Evolutionary conservation across 768 basidiomycete species (phyloP).

Genomic region (Panaeolus papilionaceus): DNA sequence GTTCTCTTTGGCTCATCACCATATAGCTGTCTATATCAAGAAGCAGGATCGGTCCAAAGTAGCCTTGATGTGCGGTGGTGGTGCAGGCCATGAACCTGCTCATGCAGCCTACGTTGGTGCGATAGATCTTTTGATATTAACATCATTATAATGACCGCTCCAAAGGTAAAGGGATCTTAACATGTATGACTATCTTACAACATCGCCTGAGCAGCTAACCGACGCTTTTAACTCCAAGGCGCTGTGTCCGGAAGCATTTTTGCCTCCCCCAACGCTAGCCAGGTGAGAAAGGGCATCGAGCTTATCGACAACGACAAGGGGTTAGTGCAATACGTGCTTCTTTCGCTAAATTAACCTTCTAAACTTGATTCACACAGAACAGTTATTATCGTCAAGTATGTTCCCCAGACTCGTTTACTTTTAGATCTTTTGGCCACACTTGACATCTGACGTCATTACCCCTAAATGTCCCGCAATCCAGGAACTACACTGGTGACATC

Average conservation of each 20-base stretch:
- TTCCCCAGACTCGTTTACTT: conserved; percentile 11
- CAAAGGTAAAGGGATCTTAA: conserved; percentile 78
- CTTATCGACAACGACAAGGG: conserved; percentile 75
- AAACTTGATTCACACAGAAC: conserved; percentile 51
- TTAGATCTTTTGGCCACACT: conserved; percentile 7
- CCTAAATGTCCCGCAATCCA: conserved; percentile 31
- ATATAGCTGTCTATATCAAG: conserved; percentile 66
- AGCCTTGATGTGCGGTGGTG: conserved; percentile 82
- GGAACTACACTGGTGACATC: conserved; percentile 91
- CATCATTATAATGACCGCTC: background rate
- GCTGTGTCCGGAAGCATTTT: conserved; percentile 92
- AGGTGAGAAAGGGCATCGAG: conserved; percentile 83
- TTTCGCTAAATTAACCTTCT: background rate
- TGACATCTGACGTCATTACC: conserved; percentile 14
- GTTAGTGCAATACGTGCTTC: conserved; percentile 41
- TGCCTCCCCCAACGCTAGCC: conserved; percentile 87
- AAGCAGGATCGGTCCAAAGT: conserved; percentile 69
- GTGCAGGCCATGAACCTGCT: conserved; percentile 91
- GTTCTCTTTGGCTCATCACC: conserved; percentile 21
- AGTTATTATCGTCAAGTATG: conserved; percentile 83
- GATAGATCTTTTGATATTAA: conserved; percentile 23
- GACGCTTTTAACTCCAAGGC: conserved; percentile 30
- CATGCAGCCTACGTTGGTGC: conserved; percentile 90
- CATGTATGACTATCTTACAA: conserved; percentile 47
- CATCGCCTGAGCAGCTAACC: background rate